Conservation (phyloP, 768 basidiomycete genomes). For the Naganishia vaughanmartiniae region DNA sequence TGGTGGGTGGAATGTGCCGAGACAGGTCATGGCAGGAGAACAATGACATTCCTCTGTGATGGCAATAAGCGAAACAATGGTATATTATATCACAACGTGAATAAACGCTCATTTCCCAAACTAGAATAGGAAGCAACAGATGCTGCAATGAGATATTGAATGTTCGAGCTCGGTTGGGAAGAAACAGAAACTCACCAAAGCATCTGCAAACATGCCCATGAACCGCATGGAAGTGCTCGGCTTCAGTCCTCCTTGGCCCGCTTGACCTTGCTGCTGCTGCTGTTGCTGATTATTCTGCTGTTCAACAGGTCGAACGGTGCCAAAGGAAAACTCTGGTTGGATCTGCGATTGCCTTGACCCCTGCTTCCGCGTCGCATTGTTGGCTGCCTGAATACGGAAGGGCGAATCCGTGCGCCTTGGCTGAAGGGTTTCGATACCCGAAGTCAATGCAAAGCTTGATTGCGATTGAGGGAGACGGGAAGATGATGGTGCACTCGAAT, state of each 20-base stretch:
- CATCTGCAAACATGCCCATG: slow-evolving; percentile 22
- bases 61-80: no score
- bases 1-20: no score
- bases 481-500: not conserved
- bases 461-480: slow-evolving; percentile 16
- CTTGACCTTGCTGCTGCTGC: slow-evolving; percentile 7
- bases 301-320: slow-evolving; percentile 5
- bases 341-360: slow-evolving; percentile 2
- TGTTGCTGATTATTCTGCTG: slow-evolving; percentile 12
- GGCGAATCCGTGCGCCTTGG: slow-evolving; percentile 19
- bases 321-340: slow-evolving; percentile 18
- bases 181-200: slow-evolving; percentile 2
- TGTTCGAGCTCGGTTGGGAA: not conserved
- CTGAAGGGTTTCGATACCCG: slow-evolving; percentile 10
- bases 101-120: not conserved
- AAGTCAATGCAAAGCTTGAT: slow-evolving; percentile 14
- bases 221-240: slow-evolving; percentile 22
- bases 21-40: no score
- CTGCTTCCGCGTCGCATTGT: slow-evolving; percentile 18
- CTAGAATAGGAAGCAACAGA: not conserved
- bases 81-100: not conserved
- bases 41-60: no score
- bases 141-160: not conserved
- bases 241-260: slow-evolving; percentile 9
- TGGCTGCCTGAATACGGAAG: slow-evolving; percentile 15